These are phyloP conservation scores for Rhodocollybia butyracea DNA, from an alignment of 768 basidiomycete species.

Conservation along the genomic window DNA sequence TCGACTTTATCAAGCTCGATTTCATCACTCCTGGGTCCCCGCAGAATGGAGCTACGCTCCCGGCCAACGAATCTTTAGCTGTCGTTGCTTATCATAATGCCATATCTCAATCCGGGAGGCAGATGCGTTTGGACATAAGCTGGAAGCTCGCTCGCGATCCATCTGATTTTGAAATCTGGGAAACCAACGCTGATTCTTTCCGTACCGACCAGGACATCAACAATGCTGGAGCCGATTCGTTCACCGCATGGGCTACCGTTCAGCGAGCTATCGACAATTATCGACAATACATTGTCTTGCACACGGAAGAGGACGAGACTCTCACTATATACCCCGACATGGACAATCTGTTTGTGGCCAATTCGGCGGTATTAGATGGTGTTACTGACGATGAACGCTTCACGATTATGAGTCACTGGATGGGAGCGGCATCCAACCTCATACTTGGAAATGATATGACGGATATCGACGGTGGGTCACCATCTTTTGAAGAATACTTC, in stretches of 20 bases:
- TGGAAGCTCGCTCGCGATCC: slow-evolving; percentile 10
- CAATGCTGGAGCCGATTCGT: slow-evolving; percentile 5
- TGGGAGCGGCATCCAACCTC: slow-evolving; percentile 8
- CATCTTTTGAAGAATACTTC: background rate
- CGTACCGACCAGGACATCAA: slow-evolving; percentile 13
- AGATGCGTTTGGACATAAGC: slow-evolving; percentile 11
- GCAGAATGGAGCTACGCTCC: slow-evolving; percentile 8
- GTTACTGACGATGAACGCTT: slow-evolving; percentile 6
- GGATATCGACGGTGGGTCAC: background rate
- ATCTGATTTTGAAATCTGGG: slow-evolving; percentile 7
- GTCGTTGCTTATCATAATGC: slow-evolving; percentile 9
- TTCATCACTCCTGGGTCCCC: slow-evolving; percentile 11
- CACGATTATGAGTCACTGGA: slow-evolving; percentile 8
- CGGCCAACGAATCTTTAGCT: slow-evolving; percentile 3
- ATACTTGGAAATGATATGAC: slow-evolving; percentile 9
- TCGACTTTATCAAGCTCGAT: slow-evolving; percentile 12
- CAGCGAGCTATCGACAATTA: slow-evolving; percentile 12
- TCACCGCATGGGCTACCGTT: slow-evolving; percentile 9
- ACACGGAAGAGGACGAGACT: slow-evolving; percentile 1
- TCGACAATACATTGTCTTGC: slow-evolving; percentile 9
- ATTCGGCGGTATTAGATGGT: background rate
- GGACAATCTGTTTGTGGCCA: slow-evolving; percentile 11
- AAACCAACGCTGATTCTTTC: slow-evolving; percentile 6
- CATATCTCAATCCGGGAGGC: slow-evolving; percentile 1
- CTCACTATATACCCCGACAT: slow-evolving; percentile 12